A percentile compares a stretch with the other conserved stretches of the same genome.
These are phyloP conservation scores for Truncatella angustata DNA, from an alignment of 2,329 filamentous ascomycete genomes.

Conservation along the genomic window DNA sequence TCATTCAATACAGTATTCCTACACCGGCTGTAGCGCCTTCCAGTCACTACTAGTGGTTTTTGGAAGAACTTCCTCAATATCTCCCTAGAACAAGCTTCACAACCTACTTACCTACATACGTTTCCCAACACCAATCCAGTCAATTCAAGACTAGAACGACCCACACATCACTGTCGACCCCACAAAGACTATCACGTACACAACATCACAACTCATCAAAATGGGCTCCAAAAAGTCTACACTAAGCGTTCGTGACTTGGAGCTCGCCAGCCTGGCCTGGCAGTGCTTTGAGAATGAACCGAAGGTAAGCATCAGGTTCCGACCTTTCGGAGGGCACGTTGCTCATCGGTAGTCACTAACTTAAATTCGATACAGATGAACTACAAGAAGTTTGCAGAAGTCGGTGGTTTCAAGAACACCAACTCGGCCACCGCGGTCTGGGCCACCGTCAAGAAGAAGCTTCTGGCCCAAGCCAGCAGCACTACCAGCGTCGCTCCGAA, in stretches of 20 bases:
- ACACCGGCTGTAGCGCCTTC: too few relatives aligned
- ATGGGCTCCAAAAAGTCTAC: background rate
- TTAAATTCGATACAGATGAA: background rate
- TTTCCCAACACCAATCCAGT: too few relatives aligned
- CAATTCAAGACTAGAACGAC: too few relatives aligned
- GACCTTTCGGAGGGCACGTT: background rate
- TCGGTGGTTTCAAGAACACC: conserved; percentile 1
- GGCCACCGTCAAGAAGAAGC: conserved; percentile 9
- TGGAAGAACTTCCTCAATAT: too few relatives aligned
- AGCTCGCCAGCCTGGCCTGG: conserved; percentile 7
- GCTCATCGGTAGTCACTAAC: background rate
- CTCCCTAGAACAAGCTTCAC: too few relatives aligned
- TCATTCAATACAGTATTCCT: too few relatives aligned
- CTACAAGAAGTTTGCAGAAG: conserved; percentile 1
- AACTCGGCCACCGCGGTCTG: background rate
- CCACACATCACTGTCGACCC: too few relatives aligned
- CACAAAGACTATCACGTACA: too few relatives aligned
- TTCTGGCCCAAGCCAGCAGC: background rate
- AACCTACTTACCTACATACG: too few relatives aligned
- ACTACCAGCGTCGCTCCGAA: background rate
- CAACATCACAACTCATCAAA: too few relatives aligned
- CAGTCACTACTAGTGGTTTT: too few relatives aligned
- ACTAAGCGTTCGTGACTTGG: conserved; percentile 5
- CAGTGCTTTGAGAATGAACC: conserved; percentile 8
- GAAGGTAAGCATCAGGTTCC: conserved; percentile 1